Conservation (phyloP, 2,329 filamentous ascomycete genomes). For the Coniochaeta pulveracea region DNA sequence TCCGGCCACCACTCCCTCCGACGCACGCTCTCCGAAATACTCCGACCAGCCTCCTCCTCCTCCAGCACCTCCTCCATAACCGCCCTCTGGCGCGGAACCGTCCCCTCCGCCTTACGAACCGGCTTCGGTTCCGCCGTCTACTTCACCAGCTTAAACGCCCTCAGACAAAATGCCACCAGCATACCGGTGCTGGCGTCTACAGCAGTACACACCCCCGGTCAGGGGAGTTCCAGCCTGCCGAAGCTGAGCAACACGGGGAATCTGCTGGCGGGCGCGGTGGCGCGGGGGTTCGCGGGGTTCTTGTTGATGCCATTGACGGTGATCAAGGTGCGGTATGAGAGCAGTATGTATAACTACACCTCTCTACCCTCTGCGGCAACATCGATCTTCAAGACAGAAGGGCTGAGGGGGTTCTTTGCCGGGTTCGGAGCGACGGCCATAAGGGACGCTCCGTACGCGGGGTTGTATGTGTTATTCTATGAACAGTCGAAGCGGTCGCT, state of each 20-base stretch:
- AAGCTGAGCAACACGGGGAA: constrained; percentile 78
- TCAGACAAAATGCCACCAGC: constrained; percentile 57
- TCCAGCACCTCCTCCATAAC: constrained; percentile 20
- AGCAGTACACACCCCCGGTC: constrained; percentile 18
- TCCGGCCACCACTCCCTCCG: constrained; percentile 60
- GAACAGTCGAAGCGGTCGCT: constrained; percentile 67
- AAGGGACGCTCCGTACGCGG: constrained; percentile 92
- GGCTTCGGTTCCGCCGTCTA: constrained; percentile 90
- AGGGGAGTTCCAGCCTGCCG: constrained; percentile 66
- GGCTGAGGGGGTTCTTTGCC: constrained; percentile 76
- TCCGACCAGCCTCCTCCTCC: constrained; percentile 31
- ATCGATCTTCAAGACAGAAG: constrained; percentile 65
- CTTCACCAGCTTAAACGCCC: constrained; percentile 76
- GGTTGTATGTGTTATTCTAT: constrained; percentile 89
- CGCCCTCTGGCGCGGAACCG: constrained; percentile 82
- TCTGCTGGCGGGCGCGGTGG: constrained; percentile 70
- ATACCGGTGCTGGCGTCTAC: constrained; percentile 21
- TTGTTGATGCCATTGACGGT: constrained; percentile 93
- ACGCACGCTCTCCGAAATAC: constrained; percentile 58
- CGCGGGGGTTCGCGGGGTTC: constrained; percentile 78
- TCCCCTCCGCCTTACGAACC: constrained; percentile 86
- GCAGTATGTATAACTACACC: constrained; percentile 70
- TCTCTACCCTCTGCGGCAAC: constrained; percentile 61
- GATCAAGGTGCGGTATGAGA: constrained; percentile 94
- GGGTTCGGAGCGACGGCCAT: constrained; percentile 91